Evolutionary conservation across 2,329 filamentous ascomycete species (phyloP), one percentile per base, ranked within the genome.

Genomic region (Hypoxylon sp.): DNA sequence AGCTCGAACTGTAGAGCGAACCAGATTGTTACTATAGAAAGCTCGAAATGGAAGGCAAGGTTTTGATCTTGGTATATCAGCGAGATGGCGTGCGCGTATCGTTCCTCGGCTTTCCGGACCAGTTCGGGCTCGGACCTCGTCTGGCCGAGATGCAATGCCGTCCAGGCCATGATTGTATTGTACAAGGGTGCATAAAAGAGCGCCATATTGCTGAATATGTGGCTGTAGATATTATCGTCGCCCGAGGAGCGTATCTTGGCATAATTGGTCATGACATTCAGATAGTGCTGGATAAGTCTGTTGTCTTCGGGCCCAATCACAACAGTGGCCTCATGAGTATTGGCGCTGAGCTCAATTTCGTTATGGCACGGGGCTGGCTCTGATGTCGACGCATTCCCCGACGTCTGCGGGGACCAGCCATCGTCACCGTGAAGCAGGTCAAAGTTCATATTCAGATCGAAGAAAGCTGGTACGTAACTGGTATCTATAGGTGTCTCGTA

Each of bases 151-250:
- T 65, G 62, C 29, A 65, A 38, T 1, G 54, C 63, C 2, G 63
- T 65, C 63, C 63, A 65, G 0, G 63, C 54, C 60, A 65, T 62
- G 17, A 63, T 49, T 2, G 58, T 49, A 33, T 63, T 42, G 24
- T 58, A 65, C 20, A 65, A 23, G 11, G 63, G 63, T 6, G 54
- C 46, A 31, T 65, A 64, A 33, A 65, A 62, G 17, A 65, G 33
- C 2, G 63, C 63, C 60, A 65, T 65, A 26, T 63, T 63, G 45
- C 60, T 65, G 48, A 65, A 65, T 42, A 65, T 61, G 42, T 65
- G 55, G 26, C 54, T 59, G 43, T 65, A 65, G 10, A 65, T 54
- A 23, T 65, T 65, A 13, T 65, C 63, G 23, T 63, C 60, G 1
- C 58, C 60, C 2, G 63, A 56, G 11, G 41, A 50, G 13, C 63